phyloP scores from a whole-genome alignment of 768 basidiomycete species.

The Suillus hirtellus region DNA sequence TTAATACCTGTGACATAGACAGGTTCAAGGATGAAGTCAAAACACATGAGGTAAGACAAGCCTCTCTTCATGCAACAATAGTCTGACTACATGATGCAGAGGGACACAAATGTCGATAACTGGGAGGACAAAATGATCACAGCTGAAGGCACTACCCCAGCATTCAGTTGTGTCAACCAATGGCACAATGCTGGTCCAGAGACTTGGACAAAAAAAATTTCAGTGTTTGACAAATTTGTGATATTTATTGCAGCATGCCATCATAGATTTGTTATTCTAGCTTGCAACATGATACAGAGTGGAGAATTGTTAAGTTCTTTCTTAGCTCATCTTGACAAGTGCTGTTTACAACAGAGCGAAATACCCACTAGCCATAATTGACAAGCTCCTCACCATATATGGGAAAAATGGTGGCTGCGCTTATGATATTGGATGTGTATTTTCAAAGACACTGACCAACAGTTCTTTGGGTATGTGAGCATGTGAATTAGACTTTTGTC shows the following conservation, averaged over 20 bases:
- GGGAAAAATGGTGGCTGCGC: conserved; percentile 16
- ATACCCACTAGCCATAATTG: conserved; percentile 13
- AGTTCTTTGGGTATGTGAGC: conserved; percentile 18
- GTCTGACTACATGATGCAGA: neutral
- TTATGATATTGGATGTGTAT: conserved; percentile 3
- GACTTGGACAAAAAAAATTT: neutral
- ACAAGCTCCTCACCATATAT: conserved; percentile 17
- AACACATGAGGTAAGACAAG: neutral
- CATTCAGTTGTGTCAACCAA: neutral
- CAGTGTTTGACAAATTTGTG: neutral
- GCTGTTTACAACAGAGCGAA: neutral
- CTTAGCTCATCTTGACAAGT: neutral
- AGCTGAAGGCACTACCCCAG: neutral
- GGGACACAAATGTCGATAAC: neutral
- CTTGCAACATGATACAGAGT: neutral
- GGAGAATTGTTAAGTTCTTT: neutral
- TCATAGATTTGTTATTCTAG: neutral
- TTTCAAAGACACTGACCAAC: conserved; percentile 17
- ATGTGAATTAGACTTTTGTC: neutral
- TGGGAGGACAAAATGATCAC: neutral
- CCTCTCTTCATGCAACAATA: neutral
- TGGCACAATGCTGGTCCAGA: neutral
- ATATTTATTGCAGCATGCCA: neutral
- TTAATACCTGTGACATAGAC: neutral
- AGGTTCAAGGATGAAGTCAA: neutral